Percentiles rank a stretch among this genome's conserved stretches.
Conservation (phyloP, 352 stramenopile genomes). For the Phytophthora fragariae region DNA sequence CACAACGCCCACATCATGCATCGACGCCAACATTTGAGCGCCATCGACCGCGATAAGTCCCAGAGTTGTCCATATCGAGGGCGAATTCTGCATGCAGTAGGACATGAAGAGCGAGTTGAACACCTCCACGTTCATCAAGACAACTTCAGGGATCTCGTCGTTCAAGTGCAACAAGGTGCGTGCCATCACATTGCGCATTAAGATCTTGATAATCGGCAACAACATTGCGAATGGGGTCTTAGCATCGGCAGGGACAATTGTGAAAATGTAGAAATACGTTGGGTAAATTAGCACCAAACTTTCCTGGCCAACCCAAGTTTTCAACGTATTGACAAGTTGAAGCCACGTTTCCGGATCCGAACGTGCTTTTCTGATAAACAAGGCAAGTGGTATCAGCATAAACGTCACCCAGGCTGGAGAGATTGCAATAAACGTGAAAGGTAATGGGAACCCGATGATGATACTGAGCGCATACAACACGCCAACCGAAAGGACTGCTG, state of each 20-base stretch:
- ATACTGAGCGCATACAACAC: constrained; percentile 12
- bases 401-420: constrained; percentile 14
- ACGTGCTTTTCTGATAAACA: background rate
- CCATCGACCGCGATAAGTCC: constrained; percentile 33
- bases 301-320: constrained; percentile 5
- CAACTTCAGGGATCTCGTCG: constrained; percentile 31
- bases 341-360: constrained; percentile 10
- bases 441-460: constrained; percentile 38
- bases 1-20: constrained; percentile 16
- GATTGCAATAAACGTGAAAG: constrained; percentile 34
- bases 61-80: constrained; percentile 33
- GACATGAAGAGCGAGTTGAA: constrained; percentile 50
- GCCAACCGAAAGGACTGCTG: background rate
- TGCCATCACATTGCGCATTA: constrained; percentile 29
- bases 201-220: constrained; percentile 39
- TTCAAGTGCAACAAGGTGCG: constrained; percentile 18
- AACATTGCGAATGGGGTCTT: constrained; percentile 32
- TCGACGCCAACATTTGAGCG: constrained; percentile 8
- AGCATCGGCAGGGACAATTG: background rate
- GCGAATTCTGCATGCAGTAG: constrained; percentile 50
- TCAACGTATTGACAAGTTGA: constrained; percentile 8
- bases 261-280: constrained; percentile 32
- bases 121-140: constrained; percentile 52
- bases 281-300: constrained; percentile 30
- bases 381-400: constrained; percentile 5